These are phyloP conservation scores for Rhypophila decipiens DNA, from an alignment of 495 filamentous ascomycete species.

Conservation along the genomic window DNA sequence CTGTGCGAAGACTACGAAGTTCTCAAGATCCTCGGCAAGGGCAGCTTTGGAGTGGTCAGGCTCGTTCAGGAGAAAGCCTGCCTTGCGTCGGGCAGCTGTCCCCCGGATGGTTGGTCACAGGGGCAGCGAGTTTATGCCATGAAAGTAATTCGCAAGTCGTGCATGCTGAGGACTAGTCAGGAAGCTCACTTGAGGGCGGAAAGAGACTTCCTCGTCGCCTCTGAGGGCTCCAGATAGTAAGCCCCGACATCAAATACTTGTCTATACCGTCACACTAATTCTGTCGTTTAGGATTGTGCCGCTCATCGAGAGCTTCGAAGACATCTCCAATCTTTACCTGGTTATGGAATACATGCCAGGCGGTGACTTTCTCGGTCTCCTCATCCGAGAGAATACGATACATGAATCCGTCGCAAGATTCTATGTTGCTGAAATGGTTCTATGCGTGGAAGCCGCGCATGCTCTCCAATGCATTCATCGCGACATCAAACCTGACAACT, in stretches of 20 bases:
- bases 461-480: slow-evolving; percentile 83
- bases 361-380: slow-evolving; percentile 80
- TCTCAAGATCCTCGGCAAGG: slow-evolving; percentile 83
- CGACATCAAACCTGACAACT: slow-evolving; percentile 96
- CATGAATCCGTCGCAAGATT: slow-evolving; percentile 71
- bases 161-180: slow-evolving; percentile 83
- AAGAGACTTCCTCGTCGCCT: slow-evolving; percentile 81
- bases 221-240: slow-evolving; percentile 72
- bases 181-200: slow-evolving; percentile 90
- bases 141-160: slow-evolving; percentile 91
- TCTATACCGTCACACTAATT: background rate
- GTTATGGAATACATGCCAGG: slow-evolving; percentile 98
- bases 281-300: slow-evolving; percentile 58
- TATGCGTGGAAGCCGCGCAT: slow-evolving; percentile 91
- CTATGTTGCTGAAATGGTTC: slow-evolving; percentile 91
- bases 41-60: slow-evolving; percentile 87
- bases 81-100: background rate
- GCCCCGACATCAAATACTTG: too few relatives aligned
- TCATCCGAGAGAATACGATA: slow-evolving; percentile 76
- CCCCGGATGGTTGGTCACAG: slow-evolving; percentile 14
- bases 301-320: slow-evolving; percentile 83
- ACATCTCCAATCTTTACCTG: slow-evolving; percentile 74
- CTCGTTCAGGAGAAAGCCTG: slow-evolving; percentile 62
- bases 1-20: slow-evolving; percentile 61
- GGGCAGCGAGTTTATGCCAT: slow-evolving; percentile 67